A percentile compares a stretch with the other conserved stretches of the same genome.
Evolutionary conservation across 768 basidiomycete genomes (phyloP).

Genomic region (Termitomyces sp.): DNA sequence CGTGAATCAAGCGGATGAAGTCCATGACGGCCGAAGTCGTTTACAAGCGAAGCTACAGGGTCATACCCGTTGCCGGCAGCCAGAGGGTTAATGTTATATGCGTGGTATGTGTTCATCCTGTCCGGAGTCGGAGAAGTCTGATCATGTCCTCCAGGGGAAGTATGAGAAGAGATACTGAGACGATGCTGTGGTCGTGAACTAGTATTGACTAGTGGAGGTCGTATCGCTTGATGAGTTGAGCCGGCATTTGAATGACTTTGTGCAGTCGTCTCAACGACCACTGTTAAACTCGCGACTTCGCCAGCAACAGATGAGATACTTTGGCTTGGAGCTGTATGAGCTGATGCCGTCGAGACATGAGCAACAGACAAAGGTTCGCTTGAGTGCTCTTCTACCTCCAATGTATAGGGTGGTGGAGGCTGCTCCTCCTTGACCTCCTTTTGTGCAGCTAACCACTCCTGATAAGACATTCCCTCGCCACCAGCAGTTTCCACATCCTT

Average conservation of each 20-base stretch:
- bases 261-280: neutral
- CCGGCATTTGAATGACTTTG: neutral
- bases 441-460: conserved; percentile 43
- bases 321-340: neutral
- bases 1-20: conserved; percentile 21
- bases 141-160: neutral
- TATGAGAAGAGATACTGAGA: neutral
- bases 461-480: conserved; percentile 28
- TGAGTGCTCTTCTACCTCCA: conserved; percentile 36
- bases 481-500: conserved; percentile 7
- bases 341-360: conserved; percentile 4
- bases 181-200: conserved; percentile 12
- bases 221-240: conserved; percentile 5
- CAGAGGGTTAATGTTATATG: neutral
- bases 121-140: neutral
- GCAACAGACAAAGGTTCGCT: conserved; percentile 1
- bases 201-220: conserved; percentile 12
- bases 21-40: conserved; percentile 33
- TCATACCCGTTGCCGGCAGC: conserved; percentile 13
- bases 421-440: conserved; percentile 41
- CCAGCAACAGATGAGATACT: neutral
- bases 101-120: conserved; percentile 1
- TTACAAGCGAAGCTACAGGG: conserved; percentile 25
- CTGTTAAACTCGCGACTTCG: neutral
- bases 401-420: conserved; percentile 68